Conservation (phyloP, 176 grass and related monocot species). For the Tillandsia fasciculata region DNA sequence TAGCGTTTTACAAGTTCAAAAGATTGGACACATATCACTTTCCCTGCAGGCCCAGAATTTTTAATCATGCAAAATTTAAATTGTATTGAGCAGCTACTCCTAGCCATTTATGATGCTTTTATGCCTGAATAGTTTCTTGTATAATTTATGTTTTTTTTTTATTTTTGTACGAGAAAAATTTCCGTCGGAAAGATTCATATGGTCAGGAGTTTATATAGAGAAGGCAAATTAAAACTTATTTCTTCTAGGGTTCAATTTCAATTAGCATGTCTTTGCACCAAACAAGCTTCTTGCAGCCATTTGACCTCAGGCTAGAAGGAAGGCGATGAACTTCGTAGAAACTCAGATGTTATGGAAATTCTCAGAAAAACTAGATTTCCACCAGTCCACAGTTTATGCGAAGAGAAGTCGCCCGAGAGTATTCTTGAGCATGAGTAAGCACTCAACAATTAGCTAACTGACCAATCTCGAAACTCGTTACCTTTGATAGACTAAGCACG, state of each 20-base stretch:
- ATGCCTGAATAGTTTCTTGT: not conserved
- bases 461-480: not conserved
- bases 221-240: not conserved
- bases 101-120: not conserved
- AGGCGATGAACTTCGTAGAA: slow-evolving; percentile 75
- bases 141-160: not conserved
- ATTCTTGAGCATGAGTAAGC: slow-evolving; percentile 96
- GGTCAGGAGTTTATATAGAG: not conserved
- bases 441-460: not conserved
- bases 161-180: not conserved
- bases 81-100: not conserved
- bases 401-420: slow-evolving; percentile 73
- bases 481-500: slow-evolving; percentile 16
- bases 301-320: slow-evolving; percentile 98
- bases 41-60: not conserved
- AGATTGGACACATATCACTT: not conserved
- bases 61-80: not conserved
- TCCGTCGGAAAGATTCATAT: not conserved
- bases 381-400: slow-evolving; percentile 52
- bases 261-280: slow-evolving; percentile 99
- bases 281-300: slow-evolving; percentile 99
- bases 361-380: slow-evolving; percentile 90
- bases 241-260: slow-evolving; percentile 87
- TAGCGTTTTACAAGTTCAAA: not conserved
- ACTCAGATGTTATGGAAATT: slow-evolving; percentile 92